These are phyloP conservation scores for Schizochytrium sp. DNA, from an alignment of 108 stramenopile genomes.

Conservation along the genomic window DNA sequence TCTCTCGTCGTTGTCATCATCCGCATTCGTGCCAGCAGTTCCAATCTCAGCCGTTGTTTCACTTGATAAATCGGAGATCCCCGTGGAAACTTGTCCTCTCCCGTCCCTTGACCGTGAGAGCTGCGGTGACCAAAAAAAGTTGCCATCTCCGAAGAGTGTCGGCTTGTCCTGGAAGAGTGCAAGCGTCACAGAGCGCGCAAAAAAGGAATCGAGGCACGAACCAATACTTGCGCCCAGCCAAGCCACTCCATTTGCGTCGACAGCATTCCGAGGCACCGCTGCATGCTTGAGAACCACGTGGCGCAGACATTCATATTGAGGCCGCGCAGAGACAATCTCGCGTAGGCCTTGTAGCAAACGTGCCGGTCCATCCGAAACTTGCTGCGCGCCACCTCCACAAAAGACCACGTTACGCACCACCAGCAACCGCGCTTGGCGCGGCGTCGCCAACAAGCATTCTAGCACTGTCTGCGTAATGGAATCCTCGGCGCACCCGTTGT, in stretches of 20 bases:
- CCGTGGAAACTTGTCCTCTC: no score
- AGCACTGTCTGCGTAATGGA: neutral
- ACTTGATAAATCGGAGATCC: no score
- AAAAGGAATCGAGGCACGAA: neutral
- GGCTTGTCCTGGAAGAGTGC: neutral
- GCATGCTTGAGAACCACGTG: neutral
- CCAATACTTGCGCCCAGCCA: neutral
- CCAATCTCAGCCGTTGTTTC: no score
- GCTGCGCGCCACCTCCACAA: neutral
- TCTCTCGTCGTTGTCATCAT: no score
- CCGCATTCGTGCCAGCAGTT: no score
- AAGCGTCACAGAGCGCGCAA: neutral
- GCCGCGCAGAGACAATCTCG: neutral
- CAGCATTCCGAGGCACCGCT: neutral
- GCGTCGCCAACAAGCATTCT: neutral
- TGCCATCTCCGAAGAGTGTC: neutral
- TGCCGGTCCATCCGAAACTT: neutral
- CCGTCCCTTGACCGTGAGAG: no score
- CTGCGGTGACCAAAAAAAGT: no score
- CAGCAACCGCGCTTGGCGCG: neutral
- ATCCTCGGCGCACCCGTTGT: neutral
- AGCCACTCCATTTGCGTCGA: neutral
- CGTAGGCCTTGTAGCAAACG: neutral
- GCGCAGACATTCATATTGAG: neutral
- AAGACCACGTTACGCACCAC: neutral